Evolutionary conservation across 805 yeast species (phyloP), one percentile per base, ranked within the genome.

Genomic region (Candida pseudofarinosa): DNA sequence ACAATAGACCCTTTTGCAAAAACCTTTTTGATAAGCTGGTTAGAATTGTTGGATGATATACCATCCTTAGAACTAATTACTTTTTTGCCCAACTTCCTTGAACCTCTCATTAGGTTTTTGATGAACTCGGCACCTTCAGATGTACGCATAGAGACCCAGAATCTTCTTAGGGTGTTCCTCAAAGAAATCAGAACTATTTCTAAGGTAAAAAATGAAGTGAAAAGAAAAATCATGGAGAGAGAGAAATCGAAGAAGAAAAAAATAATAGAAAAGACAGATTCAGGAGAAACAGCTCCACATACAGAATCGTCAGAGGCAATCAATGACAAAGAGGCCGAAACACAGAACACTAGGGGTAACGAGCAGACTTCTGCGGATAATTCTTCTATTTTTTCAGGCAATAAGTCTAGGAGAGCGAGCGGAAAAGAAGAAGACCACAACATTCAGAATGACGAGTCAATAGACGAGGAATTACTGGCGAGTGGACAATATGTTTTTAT

Each of bases 1-100:
- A 90, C 93, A 1, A 84, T 88, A 26, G 95, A 93, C 54, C 97
- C 98, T 1, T 87, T 85, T 56, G 89, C 97, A 0, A 76, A 97
- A 50, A 84, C 88, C 67, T 93, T 93, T 55, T 68, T 93, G 43
- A 91, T 93, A 10, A 87, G 95, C 40, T 93, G 99, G 99, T 74
- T 93, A 38, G 85, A 88, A 49, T 76, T 93, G n/a, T 71, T 93
- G 38, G 93, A 91, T 62, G 88, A 93, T 8, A 88, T 90, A 5
- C 98, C 99, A 0, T 95, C 91, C 41, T 70, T 91, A 41, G 97
- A 91, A 53, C 69, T 93, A 44, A 80, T 93, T 15, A 78, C 95
- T 0, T 93, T 85, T 58, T 69, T 93, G 38, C 97, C 99, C 1
- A 85, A 90, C 32, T 88, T 93, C 58, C 69, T 93, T 33, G 93